Conservation (phyloP, 306 rosid genomes). For the Spatholobus suberectus region DNA sequence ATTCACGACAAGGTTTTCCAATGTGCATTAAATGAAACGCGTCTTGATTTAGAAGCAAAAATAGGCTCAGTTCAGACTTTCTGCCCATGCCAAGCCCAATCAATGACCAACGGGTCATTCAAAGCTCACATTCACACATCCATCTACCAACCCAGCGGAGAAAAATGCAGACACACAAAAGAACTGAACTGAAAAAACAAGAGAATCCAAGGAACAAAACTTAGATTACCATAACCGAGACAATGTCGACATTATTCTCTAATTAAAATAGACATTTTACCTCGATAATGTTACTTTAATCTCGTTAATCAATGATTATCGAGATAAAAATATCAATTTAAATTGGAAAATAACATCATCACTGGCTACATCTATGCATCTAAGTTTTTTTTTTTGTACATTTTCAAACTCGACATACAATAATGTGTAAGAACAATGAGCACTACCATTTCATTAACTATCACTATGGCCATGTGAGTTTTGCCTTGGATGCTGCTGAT, state of each 20-base stretch:
- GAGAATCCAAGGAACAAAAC: neutral
- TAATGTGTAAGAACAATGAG: neutral
- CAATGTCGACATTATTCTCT: neutral
- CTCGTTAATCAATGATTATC: neutral
- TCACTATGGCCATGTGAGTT: slow-evolving; percentile 27
- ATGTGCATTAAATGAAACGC: neutral
- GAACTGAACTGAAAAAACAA: neutral
- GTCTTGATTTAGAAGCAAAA: neutral
- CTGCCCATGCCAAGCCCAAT: neutral
- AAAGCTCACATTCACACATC: neutral
- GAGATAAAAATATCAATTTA: neutral
- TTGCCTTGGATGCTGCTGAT: slow-evolving; percentile 35
- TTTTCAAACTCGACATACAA: neutral
- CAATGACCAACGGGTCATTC: neutral
- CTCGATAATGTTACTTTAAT: neutral
- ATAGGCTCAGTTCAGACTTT: neutral
- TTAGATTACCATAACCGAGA: neutral
- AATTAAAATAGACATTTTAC: neutral
- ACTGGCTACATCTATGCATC: neutral
- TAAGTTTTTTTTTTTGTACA: neutral
- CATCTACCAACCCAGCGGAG: slow-evolving; percentile 14
- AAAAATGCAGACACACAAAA: slow-evolving; percentile 15
- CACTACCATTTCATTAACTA: neutral
- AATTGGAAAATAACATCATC: neutral
- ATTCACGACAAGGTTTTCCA: neutral